Evolutionary conservation across 306 rosid species (phyloP).

Genomic region (Fragaria vesca): DNA sequence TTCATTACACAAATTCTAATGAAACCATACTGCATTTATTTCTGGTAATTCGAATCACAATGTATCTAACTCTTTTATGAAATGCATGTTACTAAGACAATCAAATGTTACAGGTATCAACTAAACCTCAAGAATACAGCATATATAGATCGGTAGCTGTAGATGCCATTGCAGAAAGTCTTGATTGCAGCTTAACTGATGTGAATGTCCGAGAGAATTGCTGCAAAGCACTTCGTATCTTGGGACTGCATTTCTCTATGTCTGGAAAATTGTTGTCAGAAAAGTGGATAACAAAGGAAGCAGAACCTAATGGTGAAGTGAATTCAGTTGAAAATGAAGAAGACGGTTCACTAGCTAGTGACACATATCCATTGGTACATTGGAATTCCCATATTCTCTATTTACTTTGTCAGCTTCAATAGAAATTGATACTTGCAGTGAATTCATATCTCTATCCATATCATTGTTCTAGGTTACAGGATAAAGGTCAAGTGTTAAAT

Average conservation of each 20-base stretch:
- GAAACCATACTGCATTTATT: not conserved
- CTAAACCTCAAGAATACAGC: conserved; percentile 45
- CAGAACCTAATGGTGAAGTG: conserved; percentile 28
- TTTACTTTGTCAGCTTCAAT: not conserved
- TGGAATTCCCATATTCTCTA: conserved; percentile 16
- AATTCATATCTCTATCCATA: not conserved
- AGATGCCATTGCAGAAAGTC: conserved; percentile 57
- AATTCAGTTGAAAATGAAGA: conserved; percentile 30
- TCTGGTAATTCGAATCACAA: not conserved
- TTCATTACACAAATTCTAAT: not conserved
- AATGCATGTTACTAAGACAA: conserved; percentile 16
- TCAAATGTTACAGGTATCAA: conserved; percentile 44
- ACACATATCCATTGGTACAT: conserved; percentile 38
- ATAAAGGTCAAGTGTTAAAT: not conserved
- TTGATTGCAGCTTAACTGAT: conserved; percentile 59
- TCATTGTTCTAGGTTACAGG: not conserved
- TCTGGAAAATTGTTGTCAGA: conserved; percentile 42
- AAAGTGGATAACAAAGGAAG: conserved; percentile 40
- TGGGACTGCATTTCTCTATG: conserved; percentile 61
- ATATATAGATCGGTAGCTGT: conserved; percentile 58
- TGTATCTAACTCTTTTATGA: not conserved
- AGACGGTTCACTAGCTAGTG: conserved; percentile 26
- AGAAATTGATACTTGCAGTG: not conserved
- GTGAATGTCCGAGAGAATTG: conserved; percentile 45
- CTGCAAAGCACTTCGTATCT: conserved; percentile 56